Percentiles rank a stretch among this genome's conserved stretches.
These are phyloP conservation scores for Isabelozyma heimii DNA, from an alignment of 805 yeast species.

Conservation along the genomic window DNA sequence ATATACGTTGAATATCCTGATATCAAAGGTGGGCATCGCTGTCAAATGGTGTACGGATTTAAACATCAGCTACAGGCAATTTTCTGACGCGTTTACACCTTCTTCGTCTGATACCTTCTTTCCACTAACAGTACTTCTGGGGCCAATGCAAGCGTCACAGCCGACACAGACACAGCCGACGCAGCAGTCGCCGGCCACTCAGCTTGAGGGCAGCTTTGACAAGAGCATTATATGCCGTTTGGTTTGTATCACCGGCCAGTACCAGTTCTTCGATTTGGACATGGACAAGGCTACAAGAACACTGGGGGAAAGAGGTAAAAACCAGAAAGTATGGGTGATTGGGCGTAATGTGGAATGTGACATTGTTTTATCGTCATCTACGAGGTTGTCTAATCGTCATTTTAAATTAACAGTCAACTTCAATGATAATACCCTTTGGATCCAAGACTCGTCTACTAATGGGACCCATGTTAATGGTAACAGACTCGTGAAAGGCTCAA, in stretches of 20 bases:
- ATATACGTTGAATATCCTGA: too few relatives aligned
- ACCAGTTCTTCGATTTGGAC: constrained; percentile 44
- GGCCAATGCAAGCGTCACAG: constrained; percentile 19
- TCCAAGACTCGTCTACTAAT: constrained; percentile 81
- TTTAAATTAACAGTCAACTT: constrained; percentile 66
- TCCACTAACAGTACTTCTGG: constrained; percentile 13
- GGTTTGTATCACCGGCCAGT: constrained; percentile 60
- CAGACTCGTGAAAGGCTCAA: constrained; percentile 70
- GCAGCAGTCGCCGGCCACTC: constrained; percentile 33
- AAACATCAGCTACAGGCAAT: too few relatives aligned
- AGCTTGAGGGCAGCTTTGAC: constrained; percentile 19
- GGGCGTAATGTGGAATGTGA: constrained; percentile 75
- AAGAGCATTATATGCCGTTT: constrained; percentile 47
- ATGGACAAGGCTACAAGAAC: constrained; percentile 21
- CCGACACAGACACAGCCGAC: constrained; percentile 38
- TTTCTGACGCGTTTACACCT: not conserved
- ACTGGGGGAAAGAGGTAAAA: constrained; percentile 9
- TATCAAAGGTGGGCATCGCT: too few relatives aligned
- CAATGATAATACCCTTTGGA: constrained; percentile 53
- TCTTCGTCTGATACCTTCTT: constrained; percentile 1
- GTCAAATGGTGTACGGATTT: not conserved
- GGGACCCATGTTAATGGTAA: constrained; percentile 85
- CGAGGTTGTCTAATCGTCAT: constrained; percentile 74
- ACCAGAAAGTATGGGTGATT: constrained; percentile 55
- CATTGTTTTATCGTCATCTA: constrained; percentile 53